These are phyloP conservation scores for Podosphaera leucotricha DNA, from an alignment of 2,329 filamentous ascomycete genomes.

Conservation along the genomic window DNA sequence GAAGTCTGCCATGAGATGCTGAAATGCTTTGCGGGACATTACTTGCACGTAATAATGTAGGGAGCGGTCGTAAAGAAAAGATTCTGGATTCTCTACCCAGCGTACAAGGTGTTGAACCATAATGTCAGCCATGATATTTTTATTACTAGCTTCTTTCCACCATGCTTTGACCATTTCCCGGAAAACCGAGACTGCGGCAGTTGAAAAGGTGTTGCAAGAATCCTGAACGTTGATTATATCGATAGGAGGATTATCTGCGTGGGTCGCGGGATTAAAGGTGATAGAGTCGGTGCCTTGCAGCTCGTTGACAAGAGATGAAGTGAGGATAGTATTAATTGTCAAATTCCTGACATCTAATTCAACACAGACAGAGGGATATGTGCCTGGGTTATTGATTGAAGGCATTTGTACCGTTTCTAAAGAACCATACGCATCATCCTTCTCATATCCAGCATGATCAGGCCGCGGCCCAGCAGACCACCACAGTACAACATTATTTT, in stretches of 20 bases:
- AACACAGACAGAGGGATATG: constrained; percentile 88
- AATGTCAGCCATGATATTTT: constrained; percentile 85
- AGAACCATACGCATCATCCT: constrained; percentile 63
- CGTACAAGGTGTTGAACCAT: constrained; percentile 93
- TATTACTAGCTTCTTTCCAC: constrained; percentile 85
- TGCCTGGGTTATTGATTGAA: constrained; percentile 74
- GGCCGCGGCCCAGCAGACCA: constrained; percentile 76
- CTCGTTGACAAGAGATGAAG: constrained; percentile 89
- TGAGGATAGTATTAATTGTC: constrained; percentile 92
- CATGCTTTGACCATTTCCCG: constrained; percentile 97
- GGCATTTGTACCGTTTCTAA: constrained; percentile 83
- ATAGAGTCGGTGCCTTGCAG: constrained; percentile 75
- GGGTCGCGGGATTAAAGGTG: constrained; percentile 55
- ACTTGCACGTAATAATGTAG: constrained; percentile 96
- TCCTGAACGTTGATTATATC: constrained; percentile 49
- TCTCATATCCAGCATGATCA: constrained; percentile 89
- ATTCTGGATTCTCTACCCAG: constrained; percentile 86
- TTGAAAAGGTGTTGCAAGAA: constrained; percentile 79
- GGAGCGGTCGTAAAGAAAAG: constrained; percentile 83
- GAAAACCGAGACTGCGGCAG: constrained; percentile 69
- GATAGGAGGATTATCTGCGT: constrained; percentile 31
- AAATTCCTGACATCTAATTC: constrained; percentile 86
- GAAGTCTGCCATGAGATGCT: constrained; percentile 94
- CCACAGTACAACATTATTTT: constrained; percentile 87
- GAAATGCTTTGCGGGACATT: constrained; percentile 92